Conservation (phyloP, 2,329 filamentous ascomycete genomes). For the Amphichorda felina region DNA sequence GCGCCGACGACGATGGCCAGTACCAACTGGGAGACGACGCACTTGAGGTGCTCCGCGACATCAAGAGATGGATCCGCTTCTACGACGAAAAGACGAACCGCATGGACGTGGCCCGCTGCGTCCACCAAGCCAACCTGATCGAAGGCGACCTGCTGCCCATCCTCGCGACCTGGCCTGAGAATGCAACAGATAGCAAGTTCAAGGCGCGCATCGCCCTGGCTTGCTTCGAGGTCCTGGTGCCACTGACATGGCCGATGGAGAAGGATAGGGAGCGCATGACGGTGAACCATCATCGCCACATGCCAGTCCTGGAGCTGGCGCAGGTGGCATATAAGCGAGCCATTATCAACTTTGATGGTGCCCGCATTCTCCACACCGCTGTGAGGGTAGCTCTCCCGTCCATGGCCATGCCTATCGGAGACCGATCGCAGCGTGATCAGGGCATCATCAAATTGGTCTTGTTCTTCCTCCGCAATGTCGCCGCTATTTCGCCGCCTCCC, state of each 20-base stretch:
- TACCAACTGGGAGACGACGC: constrained; percentile 93
- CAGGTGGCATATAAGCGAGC: constrained; percentile 85
- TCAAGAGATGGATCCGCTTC: constrained; percentile 90
- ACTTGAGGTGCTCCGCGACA: constrained; percentile 78
- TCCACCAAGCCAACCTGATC: constrained; percentile 86
- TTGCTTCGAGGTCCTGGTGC: constrained; percentile 82
- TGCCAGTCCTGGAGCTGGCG: constrained; percentile 77
- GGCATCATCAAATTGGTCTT: constrained; percentile 85
- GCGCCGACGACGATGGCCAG: constrained; percentile 64
- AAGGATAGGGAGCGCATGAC: constrained; percentile 71
- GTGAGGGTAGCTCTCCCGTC: constrained; percentile 74
- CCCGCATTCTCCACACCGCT: constrained; percentile 66
- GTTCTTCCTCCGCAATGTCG: constrained; percentile 81
- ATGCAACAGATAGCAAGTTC: constrained; percentile 58
- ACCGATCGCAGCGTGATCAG: constrained; percentile 70
- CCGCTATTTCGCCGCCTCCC: constrained; percentile 66
- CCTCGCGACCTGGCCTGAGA: constrained; percentile 68
- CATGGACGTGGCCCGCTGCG: constrained; percentile 86
- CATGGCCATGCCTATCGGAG: constrained; percentile 67
- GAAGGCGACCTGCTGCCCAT: constrained; percentile 85
- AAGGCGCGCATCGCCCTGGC: constrained; percentile 72
- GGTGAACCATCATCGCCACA: constrained; percentile 82
- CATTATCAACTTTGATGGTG: constrained; percentile 72
- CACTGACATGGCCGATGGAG: constrained; percentile 89
- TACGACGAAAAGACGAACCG: constrained; percentile 90